Percentiles rank a stretch among this genome's conserved stretches.
These are phyloP conservation scores for Clonostachys chloroleuca DNA, from an alignment of 2,329 filamentous ascomycete species.

Conservation along the genomic window DNA sequence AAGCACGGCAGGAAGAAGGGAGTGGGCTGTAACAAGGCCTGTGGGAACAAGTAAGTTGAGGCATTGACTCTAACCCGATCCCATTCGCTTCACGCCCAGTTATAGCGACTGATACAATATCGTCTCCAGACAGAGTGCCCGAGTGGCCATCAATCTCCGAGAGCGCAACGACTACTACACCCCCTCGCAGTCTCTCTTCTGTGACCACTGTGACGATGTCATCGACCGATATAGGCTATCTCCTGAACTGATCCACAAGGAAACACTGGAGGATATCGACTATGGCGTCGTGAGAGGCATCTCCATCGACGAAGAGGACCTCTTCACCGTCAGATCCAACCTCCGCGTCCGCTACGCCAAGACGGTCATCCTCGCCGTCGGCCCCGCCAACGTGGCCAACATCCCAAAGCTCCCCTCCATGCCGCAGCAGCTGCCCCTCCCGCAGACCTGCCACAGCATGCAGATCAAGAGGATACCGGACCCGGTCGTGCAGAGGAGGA, in stretches of 20 bases:
- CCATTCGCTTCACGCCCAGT: not conserved
- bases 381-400: conserved; percentile 58
- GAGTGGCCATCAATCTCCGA: conserved; percentile 57
- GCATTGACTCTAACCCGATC: not conserved
- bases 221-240: conserved; percentile 45
- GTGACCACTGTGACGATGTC: conserved; percentile 56
- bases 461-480: conserved; percentile 57
- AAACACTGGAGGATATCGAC: conserved; percentile 55
- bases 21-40: conserved; percentile 16
- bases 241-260: conserved; percentile 52
- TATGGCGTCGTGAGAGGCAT: conserved; percentile 44
- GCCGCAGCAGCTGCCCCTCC: conserved; percentile 11
- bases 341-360: conserved; percentile 50
- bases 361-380: conserved; percentile 66
- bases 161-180: conserved; percentile 68
- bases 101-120: conserved; percentile 8
- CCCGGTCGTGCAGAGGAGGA: conserved; percentile 42
- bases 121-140: conserved; percentile 28
- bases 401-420: conserved; percentile 33
- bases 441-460: conserved; percentile 59
- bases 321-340: conserved; percentile 63
- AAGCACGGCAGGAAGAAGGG: conserved; percentile 72
- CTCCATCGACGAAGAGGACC: conserved; percentile 39
- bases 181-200: conserved; percentile 57
- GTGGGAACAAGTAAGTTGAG: conserved; percentile 34